A percentile compares a stretch with the other conserved stretches of the same genome.
phyloP scores from a whole-genome alignment of 768 basidiomycete genomes.

The Lactifluus rugatus region DNA sequence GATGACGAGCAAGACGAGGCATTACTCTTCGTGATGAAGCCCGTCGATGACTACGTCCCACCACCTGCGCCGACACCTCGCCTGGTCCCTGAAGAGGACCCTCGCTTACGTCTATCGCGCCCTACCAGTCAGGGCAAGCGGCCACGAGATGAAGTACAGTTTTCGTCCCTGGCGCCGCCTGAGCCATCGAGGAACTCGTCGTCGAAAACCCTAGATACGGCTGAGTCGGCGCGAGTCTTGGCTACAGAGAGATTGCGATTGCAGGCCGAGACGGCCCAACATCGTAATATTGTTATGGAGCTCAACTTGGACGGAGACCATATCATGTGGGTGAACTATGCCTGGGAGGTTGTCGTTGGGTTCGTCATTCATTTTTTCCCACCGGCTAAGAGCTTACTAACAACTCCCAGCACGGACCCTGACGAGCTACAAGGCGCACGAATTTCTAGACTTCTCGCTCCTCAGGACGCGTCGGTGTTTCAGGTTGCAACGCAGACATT shows the following conservation, averaged over 20 bases:
- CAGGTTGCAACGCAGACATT: conserved; percentile 77
- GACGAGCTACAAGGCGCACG: conserved; percentile 68
- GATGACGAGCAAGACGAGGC: conserved; percentile 88
- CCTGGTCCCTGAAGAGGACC: conserved; percentile 46
- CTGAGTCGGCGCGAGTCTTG: conserved; percentile 72
- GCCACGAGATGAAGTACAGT: conserved; percentile 38
- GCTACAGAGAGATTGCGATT: conserved; percentile 81
- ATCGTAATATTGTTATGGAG: conserved; percentile 93
- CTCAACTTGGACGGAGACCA: conserved; percentile 89
- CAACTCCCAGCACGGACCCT: conserved; percentile 58
- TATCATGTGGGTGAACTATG: conserved; percentile 92
- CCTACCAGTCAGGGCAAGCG: conserved; percentile 44
- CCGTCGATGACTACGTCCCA: conserved; percentile 50
- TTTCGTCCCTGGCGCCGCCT: conserved; percentile 20
- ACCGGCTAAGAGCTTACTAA: conserved; percentile 8
- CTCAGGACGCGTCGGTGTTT: conserved; percentile 75
- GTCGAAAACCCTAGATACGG: conserved; percentile 46
- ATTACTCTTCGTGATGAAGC: conserved; percentile 87
- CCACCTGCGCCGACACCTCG: conserved; percentile 31
- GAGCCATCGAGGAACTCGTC: conserved; percentile 21
- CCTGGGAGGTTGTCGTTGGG: conserved; percentile 90
- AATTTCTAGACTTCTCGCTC: conserved; percentile 72
- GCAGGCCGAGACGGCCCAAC: conserved; percentile 91
- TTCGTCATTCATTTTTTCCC: conserved; percentile 31
- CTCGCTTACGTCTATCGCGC: conserved; percentile 37